Evolutionary conservation across 257 asterid species (phyloP).

Genomic region (Solanum paucissectum): DNA sequence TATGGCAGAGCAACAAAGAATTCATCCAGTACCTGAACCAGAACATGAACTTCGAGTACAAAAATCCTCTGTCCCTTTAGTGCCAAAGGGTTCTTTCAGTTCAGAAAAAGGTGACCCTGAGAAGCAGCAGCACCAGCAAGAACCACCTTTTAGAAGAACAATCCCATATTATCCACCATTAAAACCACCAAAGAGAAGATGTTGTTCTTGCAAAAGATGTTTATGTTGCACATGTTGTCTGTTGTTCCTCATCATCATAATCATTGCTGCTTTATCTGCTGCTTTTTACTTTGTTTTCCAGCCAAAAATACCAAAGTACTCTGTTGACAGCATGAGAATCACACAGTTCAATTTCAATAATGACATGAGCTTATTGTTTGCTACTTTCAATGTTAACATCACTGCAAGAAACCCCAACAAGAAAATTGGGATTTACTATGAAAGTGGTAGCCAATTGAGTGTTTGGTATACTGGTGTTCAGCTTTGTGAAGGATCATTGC

Average conservation of each 20-base stretch:
- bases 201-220: conserved; percentile 49
- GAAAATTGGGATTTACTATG: conserved; percentile 78
- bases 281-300: conserved; percentile 52
- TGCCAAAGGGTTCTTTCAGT: conserved; percentile 36
- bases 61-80: conserved; percentile 55
- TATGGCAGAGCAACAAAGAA: conserved; percentile 72
- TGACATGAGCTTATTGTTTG: conserved; percentile 53
- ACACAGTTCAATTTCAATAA: conserved; percentile 30
- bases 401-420: conserved; percentile 82
- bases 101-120: conserved; percentile 85
- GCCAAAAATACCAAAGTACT: conserved; percentile 71
- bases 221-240: conserved; percentile 61
- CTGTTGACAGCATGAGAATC: conserved; percentile 59
- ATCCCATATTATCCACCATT: conserved; percentile 7
- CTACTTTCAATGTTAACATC: conserved; percentile 54
- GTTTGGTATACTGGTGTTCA: conserved; percentile 48
- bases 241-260: conserved; percentile 21
- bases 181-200: conserved; percentile 44
- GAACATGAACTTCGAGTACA: conserved; percentile 25
- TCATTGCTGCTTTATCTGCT: conserved; percentile 49
- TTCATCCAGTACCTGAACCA: conserved; percentile 74
- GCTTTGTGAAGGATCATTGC: conserved; percentile 76
- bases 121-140: not conserved
- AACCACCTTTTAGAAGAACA: not conserved
- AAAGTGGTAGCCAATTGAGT: conserved; percentile 57